Base-by-base conservation (phyloP, 2,329 filamentous ascomycete species). In the Cladorrhinum sp. region DNA sequence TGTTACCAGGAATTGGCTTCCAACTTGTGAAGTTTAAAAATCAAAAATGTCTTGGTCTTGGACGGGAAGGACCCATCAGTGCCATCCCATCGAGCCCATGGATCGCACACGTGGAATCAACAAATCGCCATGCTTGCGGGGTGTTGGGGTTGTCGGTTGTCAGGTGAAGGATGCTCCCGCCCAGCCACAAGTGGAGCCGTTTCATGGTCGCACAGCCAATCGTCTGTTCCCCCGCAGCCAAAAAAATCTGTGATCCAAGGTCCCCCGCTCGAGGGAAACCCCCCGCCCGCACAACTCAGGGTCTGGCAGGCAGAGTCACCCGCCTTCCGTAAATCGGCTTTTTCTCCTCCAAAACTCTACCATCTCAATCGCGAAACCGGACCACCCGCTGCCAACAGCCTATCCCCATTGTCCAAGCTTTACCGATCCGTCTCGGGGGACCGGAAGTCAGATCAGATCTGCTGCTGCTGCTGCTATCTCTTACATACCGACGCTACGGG, bases 351-450 rank as follows among this genome's bases (percentile, higher is more conserved):
- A 64, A 65, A 64, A 55, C 61, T 64, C 64, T 58, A 64, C 64
- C 67, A 67, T 67, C 67, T 60, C 64, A 63, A 64, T 64, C 68
- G 68, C 68, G 68, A 69, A 58, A 69, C 68, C 68, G 68, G 68
- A 69, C 68, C 68, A 66, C 60, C 64, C 61, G 65, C 64, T 63
- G 63, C 65, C 63, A 64, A 57, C 61, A 65, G 60, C 65, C 63
- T 61, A 64, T 64, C 62, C 42, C 42, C 42, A 46, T 46, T 46
- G 42, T 59, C 61, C 53, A 58, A 36, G 54, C 59, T 62, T 62
- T 46, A 61, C 63, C 67, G 64, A 67, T 60, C 64, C 64, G 62
- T 62, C 61, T 52, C 65, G 59, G 63, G 58, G 30, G 58, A 49
- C 56, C 58, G 58, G 66, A 64, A n/a, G n/a, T n/a, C n/a, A 66